Conservation (phyloP, 306 rosid genomes). For the Urtica urens region DNA sequence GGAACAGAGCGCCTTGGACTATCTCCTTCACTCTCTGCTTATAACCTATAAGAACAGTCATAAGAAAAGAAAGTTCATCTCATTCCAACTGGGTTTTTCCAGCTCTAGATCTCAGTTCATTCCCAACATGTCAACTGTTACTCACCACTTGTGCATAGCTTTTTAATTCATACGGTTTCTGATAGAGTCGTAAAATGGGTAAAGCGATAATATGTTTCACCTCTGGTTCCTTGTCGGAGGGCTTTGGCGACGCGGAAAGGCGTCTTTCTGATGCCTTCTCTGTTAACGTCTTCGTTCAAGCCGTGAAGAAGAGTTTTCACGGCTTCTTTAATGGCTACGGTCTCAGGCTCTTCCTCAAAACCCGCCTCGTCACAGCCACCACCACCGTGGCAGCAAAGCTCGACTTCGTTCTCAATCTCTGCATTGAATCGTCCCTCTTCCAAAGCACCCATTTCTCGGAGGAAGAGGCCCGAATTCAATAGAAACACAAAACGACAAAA, state of each 20-base stretch:
- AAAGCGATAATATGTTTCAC: slow-evolving; percentile 15
- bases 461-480: slow-evolving; percentile 17
- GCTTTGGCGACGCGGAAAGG: slow-evolving; percentile 95
- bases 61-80: not conserved
- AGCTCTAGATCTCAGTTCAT: not conserved
- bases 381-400: slow-evolving; percentile 14
- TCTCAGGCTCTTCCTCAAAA: slow-evolving; percentile 38
- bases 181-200: too few species aligned
- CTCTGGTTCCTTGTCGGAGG: slow-evolving; percentile 85
- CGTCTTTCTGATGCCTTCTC: slow-evolving; percentile 80
- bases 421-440: slow-evolving; percentile 47
- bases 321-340: slow-evolving; percentile 49
- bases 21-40: slow-evolving; percentile 66
- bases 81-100: not conserved
- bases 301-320: slow-evolving; percentile 75
- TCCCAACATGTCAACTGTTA: too few species aligned
- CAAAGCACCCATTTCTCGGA: slow-evolving; percentile 57
- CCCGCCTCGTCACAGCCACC: slow-evolving; percentile 24
- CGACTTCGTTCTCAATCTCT: slow-evolving; percentile 55
- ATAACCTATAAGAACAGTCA: slow-evolving; percentile 44
- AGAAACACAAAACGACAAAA: too few species aligned
- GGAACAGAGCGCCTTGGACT: slow-evolving; percentile 83
- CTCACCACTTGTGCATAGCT: too few species aligned
- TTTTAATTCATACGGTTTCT: too few species aligned
- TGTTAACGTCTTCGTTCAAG: slow-evolving; percentile 67